phyloP scores from a whole-genome alignment of 208 protist genomes.

The Angomonas desouzai region DNA sequence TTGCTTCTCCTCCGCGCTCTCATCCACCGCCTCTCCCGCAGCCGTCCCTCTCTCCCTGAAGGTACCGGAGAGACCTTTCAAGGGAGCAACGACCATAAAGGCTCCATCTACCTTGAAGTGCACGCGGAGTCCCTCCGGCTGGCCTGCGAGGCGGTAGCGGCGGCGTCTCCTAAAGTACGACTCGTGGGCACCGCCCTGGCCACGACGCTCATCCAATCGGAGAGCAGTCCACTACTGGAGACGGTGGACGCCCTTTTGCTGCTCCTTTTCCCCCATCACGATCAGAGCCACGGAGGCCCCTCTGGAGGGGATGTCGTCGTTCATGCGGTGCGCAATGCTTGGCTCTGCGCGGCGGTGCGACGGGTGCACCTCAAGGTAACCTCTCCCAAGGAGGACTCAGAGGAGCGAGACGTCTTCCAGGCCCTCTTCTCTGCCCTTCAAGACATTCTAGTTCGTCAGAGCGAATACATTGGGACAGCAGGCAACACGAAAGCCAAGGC shows the following conservation, averaged over 20 bases:
- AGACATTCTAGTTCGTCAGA: neutral
- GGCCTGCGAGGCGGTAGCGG: conserved; percentile 20
- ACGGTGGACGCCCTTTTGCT: conserved; percentile 25
- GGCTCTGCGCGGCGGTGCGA: conserved; percentile 17
- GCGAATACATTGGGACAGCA: conserved; percentile 11
- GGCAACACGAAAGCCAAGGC: conserved; percentile 26
- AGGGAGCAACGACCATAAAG: neutral
- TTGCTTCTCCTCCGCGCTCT: conserved; percentile 8
- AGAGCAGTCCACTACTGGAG: conserved; percentile 14
- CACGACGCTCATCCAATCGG: conserved; percentile 14
- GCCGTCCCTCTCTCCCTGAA: neutral
- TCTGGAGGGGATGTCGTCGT: neutral
- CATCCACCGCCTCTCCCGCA: neutral
- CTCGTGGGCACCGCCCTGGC: conserved; percentile 31
- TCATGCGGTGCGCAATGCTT: conserved; percentile 14
- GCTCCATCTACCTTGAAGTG: neutral
- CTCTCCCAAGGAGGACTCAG: neutral
- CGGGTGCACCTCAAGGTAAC: neutral
- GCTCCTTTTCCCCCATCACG: no score
- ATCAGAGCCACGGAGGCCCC: conserved; percentile 9
- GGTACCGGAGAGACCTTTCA: neutral
- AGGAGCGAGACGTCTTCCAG: neutral
- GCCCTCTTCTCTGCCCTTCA: neutral
- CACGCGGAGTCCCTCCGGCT: conserved; percentile 13
- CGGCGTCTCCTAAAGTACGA: conserved; percentile 29